These are phyloP conservation scores for Chlamydomonas asymmetrica DNA, from an alignment of 139 green algal genomes.

Conservation along the genomic window DNA sequence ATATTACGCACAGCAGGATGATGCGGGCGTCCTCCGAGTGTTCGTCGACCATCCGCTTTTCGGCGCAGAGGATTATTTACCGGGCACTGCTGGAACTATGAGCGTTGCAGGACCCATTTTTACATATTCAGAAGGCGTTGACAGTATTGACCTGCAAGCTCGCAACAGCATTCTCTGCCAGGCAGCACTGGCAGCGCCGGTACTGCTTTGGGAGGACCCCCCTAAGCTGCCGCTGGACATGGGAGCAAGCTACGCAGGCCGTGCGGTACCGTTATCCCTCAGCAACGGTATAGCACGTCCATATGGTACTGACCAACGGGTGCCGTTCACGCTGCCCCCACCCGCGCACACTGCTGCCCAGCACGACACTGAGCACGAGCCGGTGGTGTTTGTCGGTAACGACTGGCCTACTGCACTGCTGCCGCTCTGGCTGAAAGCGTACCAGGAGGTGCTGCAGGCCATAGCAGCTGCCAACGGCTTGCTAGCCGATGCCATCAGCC, in stretches of 20 bases:
- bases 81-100: background rate
- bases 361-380: background rate
- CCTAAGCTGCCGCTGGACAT: too few relatives aligned
- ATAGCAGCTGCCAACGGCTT: background rate
- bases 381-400: slow-evolving; percentile 58
- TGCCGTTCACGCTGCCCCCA: too few relatives aligned
- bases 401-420: slow-evolving; percentile 64
- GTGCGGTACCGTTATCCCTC: too few relatives aligned
- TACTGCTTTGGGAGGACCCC: slow-evolving; percentile 63
- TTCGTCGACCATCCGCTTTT: slow-evolving; percentile 85
- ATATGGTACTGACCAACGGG: too few relatives aligned
- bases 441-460: slow-evolving; percentile 15
- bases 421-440: slow-evolving; percentile 58
- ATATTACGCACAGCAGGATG: slow-evolving; percentile 39
- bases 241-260: too few relatives aligned
- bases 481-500: background rate
- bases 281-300: too few relatives aligned
- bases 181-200: slow-evolving; percentile 71
- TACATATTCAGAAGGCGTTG: slow-evolving; percentile 46
- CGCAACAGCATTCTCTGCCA: slow-evolving; percentile 81
- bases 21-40: slow-evolving; percentile 71
- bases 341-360: background rate
- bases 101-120: slow-evolving; percentile 2
- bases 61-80: background rate
- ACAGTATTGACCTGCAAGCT: slow-evolving; percentile 51